Conservation (phyloP, 148 eudicot species). For the Vaccinium corymbosum region DNA sequence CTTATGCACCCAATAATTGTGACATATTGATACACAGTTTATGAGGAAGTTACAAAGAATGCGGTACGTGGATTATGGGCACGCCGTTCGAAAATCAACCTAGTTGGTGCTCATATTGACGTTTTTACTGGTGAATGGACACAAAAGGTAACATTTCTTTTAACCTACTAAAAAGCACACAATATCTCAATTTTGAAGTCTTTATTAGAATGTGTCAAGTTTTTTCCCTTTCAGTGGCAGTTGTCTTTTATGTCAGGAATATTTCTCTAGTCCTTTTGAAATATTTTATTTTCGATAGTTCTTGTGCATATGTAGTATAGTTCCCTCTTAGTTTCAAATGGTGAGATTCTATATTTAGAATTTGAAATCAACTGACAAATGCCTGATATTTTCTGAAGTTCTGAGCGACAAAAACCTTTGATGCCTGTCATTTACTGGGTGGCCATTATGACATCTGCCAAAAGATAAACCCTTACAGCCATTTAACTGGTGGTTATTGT, state of each 20-base stretch:
- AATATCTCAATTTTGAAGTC: not conserved
- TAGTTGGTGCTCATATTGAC: conserved; percentile 95
- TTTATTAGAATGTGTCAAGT: not conserved
- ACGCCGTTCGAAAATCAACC: conserved; percentile 78
- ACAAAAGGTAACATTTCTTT: conserved; percentile 61
- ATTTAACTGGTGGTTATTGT: not conserved
- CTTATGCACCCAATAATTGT: conserved; percentile 9
- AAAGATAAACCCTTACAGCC: not conserved
- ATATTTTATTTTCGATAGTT: not conserved
- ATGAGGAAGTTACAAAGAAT: conserved; percentile 96
- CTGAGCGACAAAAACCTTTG: not conserved
- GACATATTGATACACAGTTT: conserved; percentile 54
- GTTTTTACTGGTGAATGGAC: conserved; percentile 99
- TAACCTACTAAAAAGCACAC: not conserved
- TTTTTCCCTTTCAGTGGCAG: not conserved
- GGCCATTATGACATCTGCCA: not conserved
- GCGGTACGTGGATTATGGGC: conserved; percentile 99
- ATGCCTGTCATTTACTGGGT: not conserved
- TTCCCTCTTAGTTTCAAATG: not conserved
- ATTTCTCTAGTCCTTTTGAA: not conserved
- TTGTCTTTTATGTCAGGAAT: not conserved
- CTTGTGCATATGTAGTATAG: not conserved
- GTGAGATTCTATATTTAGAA: not conserved
- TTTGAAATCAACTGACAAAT: not conserved
- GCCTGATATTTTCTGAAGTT: not conserved